Base-by-base conservation (phyloP, 75 land plant genomes). In the Ceratopteris richardii region DNA sequence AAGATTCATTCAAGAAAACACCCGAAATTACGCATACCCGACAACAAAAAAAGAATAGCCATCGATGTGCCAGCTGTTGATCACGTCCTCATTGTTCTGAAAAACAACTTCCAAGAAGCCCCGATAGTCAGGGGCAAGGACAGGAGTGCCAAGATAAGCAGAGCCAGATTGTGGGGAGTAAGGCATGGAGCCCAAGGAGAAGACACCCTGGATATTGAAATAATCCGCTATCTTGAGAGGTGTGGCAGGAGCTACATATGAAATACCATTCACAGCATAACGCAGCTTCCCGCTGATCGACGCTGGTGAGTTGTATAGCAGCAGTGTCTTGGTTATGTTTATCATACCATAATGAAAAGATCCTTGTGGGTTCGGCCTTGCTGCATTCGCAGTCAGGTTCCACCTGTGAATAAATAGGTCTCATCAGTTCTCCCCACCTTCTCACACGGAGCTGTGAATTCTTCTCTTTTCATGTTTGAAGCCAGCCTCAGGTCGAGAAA, bases 41-140 rank as follows among this genome's bases (percentile, higher is more conserved):
- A 79, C 90, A 31, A 85, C 87, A 77, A 85, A 93, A 56, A 85
- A 88, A 55, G 80, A 75, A 54, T 80, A 78, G 29, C 98, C 98
- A 77, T 85, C 90, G 31, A 85, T 66, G 70, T 93, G 98, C 95
- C 95, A 93, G 27, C 85, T 71, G 69, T 93, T 90, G 9, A 89
- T 42, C 14, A 71, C 39, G 12, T 65, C 79, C 66, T 93, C 95
- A 18, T 72, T 66, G 71, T 93, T 93, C 63, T 82, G 87, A 70
- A 93, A 85, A 21, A 93, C 72, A 17, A 93, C 66, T 68, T 93
- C 98, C 12, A 78, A 17, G 51, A 88, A 93, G 3, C 78, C 81
- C 33, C 82, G 77, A 50, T 70, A 80, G 13, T 44, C 27, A 11
- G 68, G 52, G n/a, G 62, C 19, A n/a, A 88, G 7, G 6, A 88